Conservation (phyloP, 495 filamentous ascomycete genomes). For the Saxophila tyrrhenica region DNA sequence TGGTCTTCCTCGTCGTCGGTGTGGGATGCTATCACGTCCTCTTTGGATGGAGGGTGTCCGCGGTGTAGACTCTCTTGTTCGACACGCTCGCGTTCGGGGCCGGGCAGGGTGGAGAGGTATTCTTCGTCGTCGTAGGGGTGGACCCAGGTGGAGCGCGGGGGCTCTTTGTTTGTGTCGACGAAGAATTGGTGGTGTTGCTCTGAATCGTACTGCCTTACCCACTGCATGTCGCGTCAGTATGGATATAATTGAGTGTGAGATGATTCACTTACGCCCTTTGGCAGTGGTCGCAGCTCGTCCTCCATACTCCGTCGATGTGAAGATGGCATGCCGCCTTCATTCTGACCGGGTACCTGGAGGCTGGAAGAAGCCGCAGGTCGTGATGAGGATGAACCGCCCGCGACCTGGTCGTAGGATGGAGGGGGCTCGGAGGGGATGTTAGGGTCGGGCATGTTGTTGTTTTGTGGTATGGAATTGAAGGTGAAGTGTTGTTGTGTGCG, state of each 20-base stretch:
- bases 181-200: slow-evolving; percentile 39
- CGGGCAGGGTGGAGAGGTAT: slow-evolving; percentile 31
- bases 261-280: slow-evolving; percentile 17
- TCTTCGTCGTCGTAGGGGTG: slow-evolving; percentile 42
- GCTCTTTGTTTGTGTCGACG: slow-evolving; percentile 37
- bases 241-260: background rate
- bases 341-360: slow-evolving; percentile 10
- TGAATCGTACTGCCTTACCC: slow-evolving; percentile 38
- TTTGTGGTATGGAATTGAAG: no score
- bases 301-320: slow-evolving; percentile 38
- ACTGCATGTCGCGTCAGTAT: slow-evolving; percentile 8
- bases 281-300: slow-evolving; percentile 36
- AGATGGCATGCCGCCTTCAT: slow-evolving; percentile 34
- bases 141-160: slow-evolving; percentile 39
- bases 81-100: slow-evolving; percentile 31
- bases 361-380: background rate
- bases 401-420: slow-evolving; percentile 7
- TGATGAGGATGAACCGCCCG: slow-evolving; percentile 4
- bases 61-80: slow-evolving; percentile 21
- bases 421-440: slow-evolving; percentile 12
- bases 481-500: no score
- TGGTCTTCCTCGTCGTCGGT: slow-evolving; percentile 33
- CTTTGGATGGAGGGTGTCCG: slow-evolving; percentile 23
- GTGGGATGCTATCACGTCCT: slow-evolving; percentile 33
- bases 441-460: background rate